A percentile compares a stretch with the other conserved stretches of the same genome.
phyloP scores from a whole-genome alignment of 73 alveolate genomes.

The Vitrella brassicaformis region DNA sequence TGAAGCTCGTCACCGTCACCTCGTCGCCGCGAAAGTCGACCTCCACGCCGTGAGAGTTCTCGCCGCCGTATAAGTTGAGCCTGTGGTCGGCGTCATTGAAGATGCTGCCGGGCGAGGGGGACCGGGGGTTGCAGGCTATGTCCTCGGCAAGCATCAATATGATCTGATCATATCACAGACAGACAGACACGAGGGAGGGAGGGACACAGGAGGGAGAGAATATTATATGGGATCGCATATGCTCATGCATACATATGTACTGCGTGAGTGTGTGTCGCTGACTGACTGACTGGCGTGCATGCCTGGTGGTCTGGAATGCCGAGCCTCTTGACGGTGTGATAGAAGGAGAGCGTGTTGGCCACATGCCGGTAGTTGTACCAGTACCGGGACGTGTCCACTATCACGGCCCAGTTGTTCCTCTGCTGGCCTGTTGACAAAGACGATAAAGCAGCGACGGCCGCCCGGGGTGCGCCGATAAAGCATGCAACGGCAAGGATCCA shows the following conservation, averaged over 20 bases:
- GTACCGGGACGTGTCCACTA: constrained; percentile 31
- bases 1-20: constrained; percentile 23
- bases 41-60: too few relatives aligned
- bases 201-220: neutral
- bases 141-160: constrained; percentile 32
- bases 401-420: constrained; percentile 35
- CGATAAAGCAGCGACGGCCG: too few relatives aligned
- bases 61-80: constrained; percentile 17
- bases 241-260: too few relatives aligned
- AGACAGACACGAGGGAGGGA: neutral
- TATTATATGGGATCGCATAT: too few relatives aligned
- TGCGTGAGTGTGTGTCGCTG: too few relatives aligned
- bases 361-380: constrained; percentile 34
- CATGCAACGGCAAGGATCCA: too few relatives aligned
- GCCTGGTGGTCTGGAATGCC: constrained; percentile 18
- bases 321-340: constrained; percentile 27
- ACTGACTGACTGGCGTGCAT: too few relatives aligned
- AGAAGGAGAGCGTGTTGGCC: constrained; percentile 28
- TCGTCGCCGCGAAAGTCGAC: constrained; percentile 17
- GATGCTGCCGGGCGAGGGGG: constrained; percentile 12
- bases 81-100: constrained; percentile 14
- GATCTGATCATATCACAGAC: constrained; percentile 5
- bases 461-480: too few relatives aligned
- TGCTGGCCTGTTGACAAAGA: too few relatives aligned
- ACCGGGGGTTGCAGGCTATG: constrained; percentile 13